Conservation (phyloP, 1,284 basidiomycete genomes). For the Pisolithus thermaeus region DNA sequence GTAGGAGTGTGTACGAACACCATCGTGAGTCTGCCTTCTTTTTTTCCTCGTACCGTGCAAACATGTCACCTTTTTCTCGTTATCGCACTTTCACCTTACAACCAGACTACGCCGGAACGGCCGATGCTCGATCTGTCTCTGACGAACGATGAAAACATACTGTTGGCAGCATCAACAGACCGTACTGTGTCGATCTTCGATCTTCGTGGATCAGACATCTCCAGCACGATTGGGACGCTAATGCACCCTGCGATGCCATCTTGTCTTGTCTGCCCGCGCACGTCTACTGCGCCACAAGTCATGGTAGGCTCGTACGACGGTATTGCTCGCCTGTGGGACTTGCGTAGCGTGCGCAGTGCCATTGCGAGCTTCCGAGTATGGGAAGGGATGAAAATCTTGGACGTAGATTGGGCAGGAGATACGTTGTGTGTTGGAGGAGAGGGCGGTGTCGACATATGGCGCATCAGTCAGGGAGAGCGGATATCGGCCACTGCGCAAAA, state of each 20-base stretch:
- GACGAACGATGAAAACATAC: constrained; percentile 35
- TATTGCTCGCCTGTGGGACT: constrained; percentile 81
- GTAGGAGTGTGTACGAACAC: constrained; percentile 61
- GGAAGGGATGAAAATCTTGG: constrained; percentile 63
- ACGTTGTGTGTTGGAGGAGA: constrained; percentile 78
- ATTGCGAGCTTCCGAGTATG: constrained; percentile 64
- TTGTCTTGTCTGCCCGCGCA: constrained; percentile 48
- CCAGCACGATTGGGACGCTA: constrained; percentile 48
- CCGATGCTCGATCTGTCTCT: constrained; percentile 61
- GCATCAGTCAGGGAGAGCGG: constrained; percentile 34
- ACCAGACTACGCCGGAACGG: constrained; percentile 60
- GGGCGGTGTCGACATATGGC: constrained; percentile 80
- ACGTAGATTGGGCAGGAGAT: constrained; percentile 72
- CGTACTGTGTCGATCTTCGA: constrained; percentile 65
- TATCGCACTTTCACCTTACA: not conserved
- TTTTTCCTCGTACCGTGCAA: not conserved
- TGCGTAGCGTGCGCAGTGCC: constrained; percentile 61
- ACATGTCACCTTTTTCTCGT: not conserved
- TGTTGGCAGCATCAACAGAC: constrained; percentile 62
- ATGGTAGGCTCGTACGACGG: constrained; percentile 83
- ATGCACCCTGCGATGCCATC: constrained; percentile 72
- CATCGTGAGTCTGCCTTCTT: constrained; percentile 40
- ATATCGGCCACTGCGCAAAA: not conserved
- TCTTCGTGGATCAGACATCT: constrained; percentile 41
- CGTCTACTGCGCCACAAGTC: constrained; percentile 42